Conservation (phyloP, 495 filamentous ascomycete genomes). For the Penicillium silybi region DNA sequence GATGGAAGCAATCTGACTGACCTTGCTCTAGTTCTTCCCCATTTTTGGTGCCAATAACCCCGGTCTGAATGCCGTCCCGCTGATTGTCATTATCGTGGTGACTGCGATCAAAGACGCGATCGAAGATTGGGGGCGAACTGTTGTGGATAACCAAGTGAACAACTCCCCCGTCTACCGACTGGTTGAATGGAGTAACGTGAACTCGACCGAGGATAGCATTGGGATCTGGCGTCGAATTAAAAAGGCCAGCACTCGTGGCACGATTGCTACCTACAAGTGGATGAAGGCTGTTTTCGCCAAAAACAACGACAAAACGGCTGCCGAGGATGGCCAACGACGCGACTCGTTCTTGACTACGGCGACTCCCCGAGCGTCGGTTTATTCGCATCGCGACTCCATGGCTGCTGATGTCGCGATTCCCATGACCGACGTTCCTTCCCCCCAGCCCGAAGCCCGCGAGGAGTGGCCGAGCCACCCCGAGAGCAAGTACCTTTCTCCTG, state of each 20-base stretch:
- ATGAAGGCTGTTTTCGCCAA: conserved; percentile 39
- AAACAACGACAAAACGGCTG: conserved; percentile 33
- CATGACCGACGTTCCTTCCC: conserved; percentile 93
- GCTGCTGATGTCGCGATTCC: conserved; percentile 61
- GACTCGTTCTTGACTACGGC: conserved; percentile 61
- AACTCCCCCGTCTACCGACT: conserved; percentile 93
- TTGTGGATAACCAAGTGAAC: conserved; percentile 91
- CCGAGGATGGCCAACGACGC: conserved; percentile 47
- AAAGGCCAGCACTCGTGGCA: conserved; percentile 72
- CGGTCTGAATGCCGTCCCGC: conserved; percentile 80
- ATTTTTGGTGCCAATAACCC: conserved; percentile 94
- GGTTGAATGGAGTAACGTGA: conserved; percentile 87
- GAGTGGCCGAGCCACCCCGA: conserved; percentile 30
- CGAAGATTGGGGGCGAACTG: conserved; percentile 91
- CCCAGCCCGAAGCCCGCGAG: conserved; percentile 52
- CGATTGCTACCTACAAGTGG: conserved; percentile 54
- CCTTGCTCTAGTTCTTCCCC: conserved; percentile 71
- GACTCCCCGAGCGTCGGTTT: conserved; percentile 56
- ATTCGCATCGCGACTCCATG: conserved; percentile 56
- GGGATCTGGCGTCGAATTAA: conserved; percentile 86
- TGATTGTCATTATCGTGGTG: conserved; percentile 91
- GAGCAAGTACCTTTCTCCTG: conserved; percentile 31
- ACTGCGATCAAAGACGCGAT: conserved; percentile 96
- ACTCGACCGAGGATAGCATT: conserved; percentile 81
- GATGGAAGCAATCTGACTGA: not conserved